Evolutionary conservation across 192 early-diverging fungal species (phyloP).

Genomic region (Coemansia interrupta): DNA sequence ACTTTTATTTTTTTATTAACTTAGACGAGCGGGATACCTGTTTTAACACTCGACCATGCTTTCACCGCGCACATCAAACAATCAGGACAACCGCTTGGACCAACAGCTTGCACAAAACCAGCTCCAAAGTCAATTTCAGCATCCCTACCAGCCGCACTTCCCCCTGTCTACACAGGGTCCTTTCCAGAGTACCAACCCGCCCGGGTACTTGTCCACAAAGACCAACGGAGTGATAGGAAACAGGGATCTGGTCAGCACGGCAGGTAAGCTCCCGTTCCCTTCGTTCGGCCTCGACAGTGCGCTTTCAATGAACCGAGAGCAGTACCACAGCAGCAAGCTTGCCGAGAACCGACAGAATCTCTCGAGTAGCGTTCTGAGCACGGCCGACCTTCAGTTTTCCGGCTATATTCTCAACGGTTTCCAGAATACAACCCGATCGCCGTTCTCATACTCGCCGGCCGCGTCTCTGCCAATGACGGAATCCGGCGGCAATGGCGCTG

Average conservation of each 20-base stretch:
- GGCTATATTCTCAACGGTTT: slow-evolving; percentile 35
- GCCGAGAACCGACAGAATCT: slow-evolving; percentile 9
- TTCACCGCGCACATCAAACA: neutral
- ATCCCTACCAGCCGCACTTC: neutral
- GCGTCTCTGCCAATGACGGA: neutral
- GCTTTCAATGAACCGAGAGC: slow-evolving; percentile 12
- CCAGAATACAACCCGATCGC: slow-evolving; percentile 9
- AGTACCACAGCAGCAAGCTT: neutral
- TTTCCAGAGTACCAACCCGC: neutral
- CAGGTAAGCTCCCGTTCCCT: neutral
- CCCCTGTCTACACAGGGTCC: neutral
- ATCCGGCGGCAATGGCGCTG: slow-evolving; percentile 3
- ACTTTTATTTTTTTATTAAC: too few relatives aligned
- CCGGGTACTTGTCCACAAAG: neutral
- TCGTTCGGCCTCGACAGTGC: slow-evolving; percentile 11
- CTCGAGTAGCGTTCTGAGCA: slow-evolving; percentile 21
- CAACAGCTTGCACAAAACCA: neutral
- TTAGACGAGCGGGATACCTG: too few relatives aligned
- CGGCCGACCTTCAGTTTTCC: slow-evolving; percentile 44
- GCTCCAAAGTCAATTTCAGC: neutral
- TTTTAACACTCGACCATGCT: neutral
- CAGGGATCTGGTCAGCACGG: neutral
- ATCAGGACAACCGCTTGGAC: neutral
- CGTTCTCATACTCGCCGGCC: slow-evolving; percentile 5
- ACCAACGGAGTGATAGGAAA: neutral